Percentiles rank a stretch among this genome's conserved stretches.
Evolutionary conservation across 345 rosid genomes (phyloP).

Genomic region (Eucalyptus fibrosa): DNA sequence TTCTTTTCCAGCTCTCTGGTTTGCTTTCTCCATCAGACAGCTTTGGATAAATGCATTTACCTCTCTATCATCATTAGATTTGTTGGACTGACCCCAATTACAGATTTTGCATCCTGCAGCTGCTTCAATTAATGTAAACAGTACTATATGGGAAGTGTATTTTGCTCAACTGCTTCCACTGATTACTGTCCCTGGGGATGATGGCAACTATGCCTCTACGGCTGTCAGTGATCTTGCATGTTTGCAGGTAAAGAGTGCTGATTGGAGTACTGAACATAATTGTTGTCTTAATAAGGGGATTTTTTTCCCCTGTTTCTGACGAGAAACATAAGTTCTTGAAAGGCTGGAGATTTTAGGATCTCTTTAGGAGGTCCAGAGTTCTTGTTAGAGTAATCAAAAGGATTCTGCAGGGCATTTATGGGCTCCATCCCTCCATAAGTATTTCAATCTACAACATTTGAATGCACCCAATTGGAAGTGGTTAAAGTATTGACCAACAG

Average conservation of each 20-base stretch:
- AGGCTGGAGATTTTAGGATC: neutral
- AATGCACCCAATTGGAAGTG: neutral
- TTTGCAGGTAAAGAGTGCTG: constrained; percentile 43
- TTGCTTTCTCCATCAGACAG: neutral
- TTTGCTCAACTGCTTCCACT: constrained; percentile 56
- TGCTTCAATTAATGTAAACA: constrained; percentile 45
- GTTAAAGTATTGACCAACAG: neutral
- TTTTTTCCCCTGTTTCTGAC: neutral
- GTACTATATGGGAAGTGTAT: constrained; percentile 58
- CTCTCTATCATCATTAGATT: neutral
- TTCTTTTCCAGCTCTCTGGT: neutral
- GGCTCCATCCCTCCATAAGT: neutral
- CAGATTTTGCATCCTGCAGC: constrained; percentile 61
- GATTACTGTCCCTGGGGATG: constrained; percentile 58
- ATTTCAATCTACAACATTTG: neutral
- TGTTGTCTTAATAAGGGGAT: neutral
- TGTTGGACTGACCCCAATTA: neutral
- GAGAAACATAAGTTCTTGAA: neutral
- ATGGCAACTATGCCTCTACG: constrained; percentile 65
- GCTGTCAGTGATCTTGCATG: constrained; percentile 60
- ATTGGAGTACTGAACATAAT: neutral
- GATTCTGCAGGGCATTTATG: neutral
- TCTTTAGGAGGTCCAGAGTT: neutral
- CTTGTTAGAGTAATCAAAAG: neutral
- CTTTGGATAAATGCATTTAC: neutral